Percentiles rank a stretch among this genome's conserved stretches.
Conservation (phyloP, 2,329 filamentous ascomycete genomes). For the Diaporthe aspalathi region DNA sequence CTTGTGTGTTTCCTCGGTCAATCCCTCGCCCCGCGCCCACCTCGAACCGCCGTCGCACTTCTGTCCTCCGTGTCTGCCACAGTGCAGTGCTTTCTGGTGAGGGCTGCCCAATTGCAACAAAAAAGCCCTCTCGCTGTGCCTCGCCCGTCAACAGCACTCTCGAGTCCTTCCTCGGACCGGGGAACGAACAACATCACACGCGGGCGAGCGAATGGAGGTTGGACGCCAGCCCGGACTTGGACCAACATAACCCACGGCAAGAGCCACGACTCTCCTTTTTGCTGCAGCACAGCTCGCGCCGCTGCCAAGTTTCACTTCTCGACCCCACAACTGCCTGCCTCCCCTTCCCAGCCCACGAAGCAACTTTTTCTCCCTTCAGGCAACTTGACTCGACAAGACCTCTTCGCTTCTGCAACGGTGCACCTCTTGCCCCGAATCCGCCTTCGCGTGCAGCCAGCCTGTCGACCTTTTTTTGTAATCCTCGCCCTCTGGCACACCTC, state of each 20-base stretch:
- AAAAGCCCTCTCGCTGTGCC: neutral
- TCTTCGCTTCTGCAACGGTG: constrained; percentile 7
- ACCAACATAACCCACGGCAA: constrained; percentile 24
- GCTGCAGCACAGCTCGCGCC: constrained; percentile 35
- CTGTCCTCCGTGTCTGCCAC: constrained; percentile 12
- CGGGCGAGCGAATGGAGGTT: constrained; percentile 16
- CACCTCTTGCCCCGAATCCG: constrained; percentile 19
- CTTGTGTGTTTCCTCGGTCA: constrained; percentile 32
- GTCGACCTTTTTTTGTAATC: constrained; percentile 26
- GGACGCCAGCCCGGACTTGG: constrained; percentile 16
- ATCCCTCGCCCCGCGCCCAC: constrained; percentile 29
- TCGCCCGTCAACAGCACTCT: neutral
- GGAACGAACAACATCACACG: neutral
- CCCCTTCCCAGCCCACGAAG: constrained; percentile 22
- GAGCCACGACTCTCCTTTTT: constrained; percentile 35
- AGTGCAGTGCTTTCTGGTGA: no score
- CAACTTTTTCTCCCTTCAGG: constrained; percentile 35
- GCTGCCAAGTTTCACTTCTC: constrained; percentile 40
- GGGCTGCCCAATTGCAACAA: neutral
- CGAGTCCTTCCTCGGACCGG: neutral
- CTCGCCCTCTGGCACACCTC: constrained; percentile 31
- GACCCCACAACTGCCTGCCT: constrained; percentile 27
- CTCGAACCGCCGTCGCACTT: constrained; percentile 11
- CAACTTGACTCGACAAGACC: constrained; percentile 27
- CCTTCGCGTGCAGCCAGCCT: constrained; percentile 23